These are phyloP conservation scores for Cutaneotrichosporon mucoides DNA, from an alignment of 1,284 basidiomycete species.

Conservation along the genomic window DNA sequence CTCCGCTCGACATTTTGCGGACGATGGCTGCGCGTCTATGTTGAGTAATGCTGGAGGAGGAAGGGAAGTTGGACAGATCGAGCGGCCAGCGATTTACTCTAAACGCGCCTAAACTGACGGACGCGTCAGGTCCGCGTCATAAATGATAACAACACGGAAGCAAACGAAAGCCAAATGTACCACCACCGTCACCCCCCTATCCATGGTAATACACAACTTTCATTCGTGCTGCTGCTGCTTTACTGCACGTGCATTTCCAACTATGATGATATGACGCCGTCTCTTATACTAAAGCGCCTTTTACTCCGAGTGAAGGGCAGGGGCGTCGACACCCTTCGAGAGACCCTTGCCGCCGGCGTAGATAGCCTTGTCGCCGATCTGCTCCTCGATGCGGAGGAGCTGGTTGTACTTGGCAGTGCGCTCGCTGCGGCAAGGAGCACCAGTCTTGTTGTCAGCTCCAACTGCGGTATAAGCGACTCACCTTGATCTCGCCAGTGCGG, in stretches of 20 bases:
- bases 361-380: conserved; percentile 60
- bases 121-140: too few relatives aligned
- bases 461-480: conserved; percentile 3
- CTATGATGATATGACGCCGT: background rate
- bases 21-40: too few relatives aligned
- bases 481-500: conserved; percentile 51
- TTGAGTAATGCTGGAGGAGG: background rate
- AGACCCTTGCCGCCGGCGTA: conserved; percentile 77
- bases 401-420: conserved; percentile 60
- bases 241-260: background rate
- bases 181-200: too few relatives aligned
- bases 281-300: background rate
- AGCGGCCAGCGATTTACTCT: too few relatives aligned
- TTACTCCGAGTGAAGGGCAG: conserved; percentile 56
- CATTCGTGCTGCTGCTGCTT: background rate
- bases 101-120: too few relatives aligned
- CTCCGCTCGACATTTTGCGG: background rate
- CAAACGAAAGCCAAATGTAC: too few relatives aligned
- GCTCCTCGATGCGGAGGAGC: conserved; percentile 87
- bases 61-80: too few relatives aligned
- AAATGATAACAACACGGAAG: too few relatives aligned
- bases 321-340: conserved; percentile 67
- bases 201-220: too few relatives aligned
- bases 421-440: conserved; percentile 12
- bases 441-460: conserved; percentile 59